Percentiles rank a stretch among this genome's conserved stretches.
phyloP scores from a whole-genome alignment of 2,329 filamentous ascomycete genomes.

The Emergomyces pasteurianus region DNA sequence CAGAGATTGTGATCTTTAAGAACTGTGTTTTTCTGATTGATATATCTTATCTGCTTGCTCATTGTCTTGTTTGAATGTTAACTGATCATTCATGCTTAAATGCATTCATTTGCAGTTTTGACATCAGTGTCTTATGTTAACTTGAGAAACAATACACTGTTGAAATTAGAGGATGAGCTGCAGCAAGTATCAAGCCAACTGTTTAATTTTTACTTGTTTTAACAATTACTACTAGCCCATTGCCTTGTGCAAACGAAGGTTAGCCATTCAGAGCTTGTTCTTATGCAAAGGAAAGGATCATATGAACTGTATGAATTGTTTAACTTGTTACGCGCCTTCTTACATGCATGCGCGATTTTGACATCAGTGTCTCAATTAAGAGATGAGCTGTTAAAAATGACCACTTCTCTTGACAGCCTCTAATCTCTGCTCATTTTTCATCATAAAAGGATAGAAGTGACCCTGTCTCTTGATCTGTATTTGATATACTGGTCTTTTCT shows the following conservation, averaged over 20 bases:
- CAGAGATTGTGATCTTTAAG: background rate
- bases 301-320: background rate
- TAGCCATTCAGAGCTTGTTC: background rate
- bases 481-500: background rate
- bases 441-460: background rate
- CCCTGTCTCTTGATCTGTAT: too few relatives aligned
- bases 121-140: too few relatives aligned
- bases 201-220: background rate
- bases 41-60: background rate
- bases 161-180: background rate
- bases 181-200: background rate
- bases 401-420: background rate
- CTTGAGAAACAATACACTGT: too few relatives aligned
- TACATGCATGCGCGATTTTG: too few relatives aligned
- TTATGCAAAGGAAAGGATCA: background rate
- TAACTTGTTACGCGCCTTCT: background rate
- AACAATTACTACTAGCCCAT: too few relatives aligned
- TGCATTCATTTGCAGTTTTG: too few relatives aligned
- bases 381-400: background rate
- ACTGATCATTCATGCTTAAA: too few relatives aligned
- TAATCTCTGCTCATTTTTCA: background rate
- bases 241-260: too few relatives aligned
- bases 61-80: background rate
- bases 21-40: background rate
- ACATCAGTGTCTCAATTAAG: background rate